Percentiles rank a stretch among this genome's conserved stretches.
These are phyloP conservation scores for Xylaria scruposa DNA, from an alignment of 495 filamentous ascomycete species.

Conservation along the genomic window DNA sequence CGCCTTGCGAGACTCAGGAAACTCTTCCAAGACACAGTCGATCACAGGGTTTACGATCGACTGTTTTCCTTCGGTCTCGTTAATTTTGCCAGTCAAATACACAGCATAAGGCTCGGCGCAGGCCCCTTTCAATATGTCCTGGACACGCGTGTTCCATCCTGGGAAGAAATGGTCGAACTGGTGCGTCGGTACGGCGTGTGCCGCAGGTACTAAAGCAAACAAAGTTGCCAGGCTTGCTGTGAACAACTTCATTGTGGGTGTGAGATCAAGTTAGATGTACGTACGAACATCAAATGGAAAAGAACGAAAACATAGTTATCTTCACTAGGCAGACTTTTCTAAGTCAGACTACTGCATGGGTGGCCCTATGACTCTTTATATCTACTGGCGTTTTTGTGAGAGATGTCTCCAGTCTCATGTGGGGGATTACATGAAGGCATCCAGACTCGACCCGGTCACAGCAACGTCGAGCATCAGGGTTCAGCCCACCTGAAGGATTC, in stretches of 20 bases:
- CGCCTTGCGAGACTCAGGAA: constrained; percentile 23
- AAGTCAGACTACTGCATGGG: background rate
- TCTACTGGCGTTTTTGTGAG: background rate
- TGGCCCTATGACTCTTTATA: background rate
- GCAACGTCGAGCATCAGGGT: background rate
- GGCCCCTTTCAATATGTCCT: constrained; percentile 10
- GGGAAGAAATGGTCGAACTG: constrained; percentile 27
- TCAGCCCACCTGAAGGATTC: constrained; percentile 15
- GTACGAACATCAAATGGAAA: background rate
- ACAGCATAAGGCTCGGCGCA: constrained; percentile 22
- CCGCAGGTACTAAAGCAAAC: background rate
- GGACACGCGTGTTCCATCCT: constrained; percentile 14
- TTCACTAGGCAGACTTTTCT: background rate
- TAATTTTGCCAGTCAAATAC: constrained; percentile 11
- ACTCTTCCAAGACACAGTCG: constrained; percentile 19
- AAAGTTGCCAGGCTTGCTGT: constrained; percentile 21
- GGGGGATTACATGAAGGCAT: background rate
- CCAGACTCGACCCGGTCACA: background rate
- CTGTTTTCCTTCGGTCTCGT: background rate
- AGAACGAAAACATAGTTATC: background rate
- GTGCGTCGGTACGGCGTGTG: constrained; percentile 15
- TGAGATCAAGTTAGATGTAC: background rate
- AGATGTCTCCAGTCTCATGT: background rate
- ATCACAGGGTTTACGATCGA: constrained; percentile 21
- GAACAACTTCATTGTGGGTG: constrained; percentile 16